Conservation (phyloP, 2,329 filamentous ascomycete species). For the Fusarium sp. region DNA sequence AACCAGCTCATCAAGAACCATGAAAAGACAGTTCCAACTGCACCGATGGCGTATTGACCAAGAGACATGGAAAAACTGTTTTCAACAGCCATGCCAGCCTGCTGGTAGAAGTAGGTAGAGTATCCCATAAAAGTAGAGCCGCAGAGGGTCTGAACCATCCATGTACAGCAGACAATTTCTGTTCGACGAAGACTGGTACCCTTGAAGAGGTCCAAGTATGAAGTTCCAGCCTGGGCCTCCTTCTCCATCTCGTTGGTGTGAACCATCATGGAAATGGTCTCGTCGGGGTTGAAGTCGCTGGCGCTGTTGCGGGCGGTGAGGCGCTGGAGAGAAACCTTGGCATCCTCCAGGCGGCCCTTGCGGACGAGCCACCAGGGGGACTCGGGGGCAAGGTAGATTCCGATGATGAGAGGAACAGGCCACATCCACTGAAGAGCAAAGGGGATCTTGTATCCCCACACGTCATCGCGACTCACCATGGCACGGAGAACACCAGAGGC, state of each 20-base stretch:
- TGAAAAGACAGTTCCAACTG: slow-evolving; percentile 60
- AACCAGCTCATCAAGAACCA: slow-evolving; percentile 61
- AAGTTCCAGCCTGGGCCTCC: slow-evolving; percentile 55
- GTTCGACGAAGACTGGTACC: slow-evolving; percentile 61
- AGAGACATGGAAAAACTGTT: slow-evolving; percentile 58
- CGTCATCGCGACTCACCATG: slow-evolving; percentile 53
- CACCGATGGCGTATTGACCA: slow-evolving; percentile 59
- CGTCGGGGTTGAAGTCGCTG: slow-evolving; percentile 55
- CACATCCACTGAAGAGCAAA: slow-evolving; percentile 65
- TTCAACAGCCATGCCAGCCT: slow-evolving; percentile 57
- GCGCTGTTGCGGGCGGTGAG: slow-evolving; percentile 57
- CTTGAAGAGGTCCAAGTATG: slow-evolving; percentile 63
- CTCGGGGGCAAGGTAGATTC: slow-evolving; percentile 61
- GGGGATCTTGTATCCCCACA: slow-evolving; percentile 63
- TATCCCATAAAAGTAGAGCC: slow-evolving; percentile 66
- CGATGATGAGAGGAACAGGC: slow-evolving; percentile 60
- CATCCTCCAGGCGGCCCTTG: slow-evolving; percentile 55
- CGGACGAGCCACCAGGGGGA: slow-evolving; percentile 66
- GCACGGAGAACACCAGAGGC: slow-evolving; percentile 59
- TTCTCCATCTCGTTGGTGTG: slow-evolving; percentile 65
- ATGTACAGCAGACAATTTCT: slow-evolving; percentile 61
- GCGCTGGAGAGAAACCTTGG: slow-evolving; percentile 55
- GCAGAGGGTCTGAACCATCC: slow-evolving; percentile 58
- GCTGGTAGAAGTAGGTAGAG: slow-evolving; percentile 66
- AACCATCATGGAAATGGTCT: slow-evolving; percentile 64